A percentile compares a stretch with the other conserved stretches of the same genome.
Conservation (phyloP, 768 basidiomycete genomes). For the Tylopilus balloui region DNA sequence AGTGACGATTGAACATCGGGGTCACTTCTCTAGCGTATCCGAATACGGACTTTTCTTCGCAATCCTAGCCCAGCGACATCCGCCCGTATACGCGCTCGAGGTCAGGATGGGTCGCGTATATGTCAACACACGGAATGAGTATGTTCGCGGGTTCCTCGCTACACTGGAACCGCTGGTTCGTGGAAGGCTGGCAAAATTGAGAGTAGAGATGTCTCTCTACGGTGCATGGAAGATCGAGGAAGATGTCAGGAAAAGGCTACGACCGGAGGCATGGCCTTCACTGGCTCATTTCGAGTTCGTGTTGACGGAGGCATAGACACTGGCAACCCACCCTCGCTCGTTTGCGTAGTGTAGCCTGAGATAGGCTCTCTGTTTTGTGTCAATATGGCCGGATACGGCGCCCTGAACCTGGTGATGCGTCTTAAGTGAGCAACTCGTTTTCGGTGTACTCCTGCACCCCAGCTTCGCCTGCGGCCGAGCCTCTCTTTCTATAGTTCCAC, state of each 20-base stretch:
- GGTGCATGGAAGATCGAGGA: constrained; percentile 7
- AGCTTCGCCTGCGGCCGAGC: constrained; percentile 17
- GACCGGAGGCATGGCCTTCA: constrained; percentile 9
- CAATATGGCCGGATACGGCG: too few species aligned
- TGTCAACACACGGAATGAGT: background rate
- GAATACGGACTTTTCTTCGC: constrained; percentile 6
- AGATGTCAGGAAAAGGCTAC: constrained; percentile 6
- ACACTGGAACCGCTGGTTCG: constrained; percentile 4
- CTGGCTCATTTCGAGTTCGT: constrained; percentile 9
- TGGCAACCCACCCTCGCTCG: background rate
- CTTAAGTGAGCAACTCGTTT: too few species aligned
- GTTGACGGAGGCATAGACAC: constrained; percentile 7
- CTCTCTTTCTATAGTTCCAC: constrained; percentile 3
- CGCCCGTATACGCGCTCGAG: constrained; percentile 2
- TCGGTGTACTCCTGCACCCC: constrained; percentile 20
- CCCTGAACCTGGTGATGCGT: too few species aligned
- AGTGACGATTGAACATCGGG: constrained; percentile 3
- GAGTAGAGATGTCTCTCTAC: constrained; percentile 8
- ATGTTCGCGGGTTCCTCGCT: constrained; percentile 2
- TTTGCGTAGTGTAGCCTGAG: background rate
- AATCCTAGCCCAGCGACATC: constrained; percentile 3
- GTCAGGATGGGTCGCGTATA: constrained; percentile 6
- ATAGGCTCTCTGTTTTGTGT: too few species aligned
- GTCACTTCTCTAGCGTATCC: background rate
- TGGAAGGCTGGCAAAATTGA: constrained; percentile 3